phyloP scores from a whole-genome alignment of 2,329 filamentous ascomycete species.

The Pleurostoma richardsiae region DNA sequence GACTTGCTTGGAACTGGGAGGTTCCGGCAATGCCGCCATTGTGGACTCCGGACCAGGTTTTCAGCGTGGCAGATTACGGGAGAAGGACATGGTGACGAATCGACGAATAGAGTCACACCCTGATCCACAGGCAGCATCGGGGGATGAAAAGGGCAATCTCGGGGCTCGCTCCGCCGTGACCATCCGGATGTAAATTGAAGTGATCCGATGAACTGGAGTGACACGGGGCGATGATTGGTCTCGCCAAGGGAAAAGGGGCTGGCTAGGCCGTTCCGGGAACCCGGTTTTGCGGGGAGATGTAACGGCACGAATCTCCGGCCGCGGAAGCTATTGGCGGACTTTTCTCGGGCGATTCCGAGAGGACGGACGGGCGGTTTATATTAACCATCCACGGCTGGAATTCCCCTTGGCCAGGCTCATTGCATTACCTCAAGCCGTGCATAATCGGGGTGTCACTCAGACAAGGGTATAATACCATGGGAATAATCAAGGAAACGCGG shows the following conservation, averaged over 20 bases:
- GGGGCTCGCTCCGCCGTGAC: neutral
- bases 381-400: too few species aligned
- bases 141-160: neutral
- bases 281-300: neutral
- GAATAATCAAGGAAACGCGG: too few species aligned
- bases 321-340: too few species aligned
- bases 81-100: too few species aligned
- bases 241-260: neutral
- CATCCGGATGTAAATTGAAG: neutral
- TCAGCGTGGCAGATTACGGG: neutral
- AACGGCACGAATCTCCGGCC: neutral
- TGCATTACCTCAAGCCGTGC: too few species aligned
- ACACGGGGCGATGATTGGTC: neutral
- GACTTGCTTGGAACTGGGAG: neutral
- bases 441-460: too few species aligned
- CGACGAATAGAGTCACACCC: too few species aligned
- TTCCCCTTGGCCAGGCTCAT: too few species aligned
- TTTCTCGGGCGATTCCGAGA: too few species aligned
- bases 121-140: neutral
- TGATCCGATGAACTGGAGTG: neutral
- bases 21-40: neutral
- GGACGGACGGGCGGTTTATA: too few species aligned
- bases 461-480: too few species aligned
- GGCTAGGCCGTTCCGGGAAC: neutral
- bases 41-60: neutral